Evolutionary conservation across 148 eudicot species (phyloP), one percentile per base, ranked within the genome.

Genomic region (Spergularia bocconei): DNA sequence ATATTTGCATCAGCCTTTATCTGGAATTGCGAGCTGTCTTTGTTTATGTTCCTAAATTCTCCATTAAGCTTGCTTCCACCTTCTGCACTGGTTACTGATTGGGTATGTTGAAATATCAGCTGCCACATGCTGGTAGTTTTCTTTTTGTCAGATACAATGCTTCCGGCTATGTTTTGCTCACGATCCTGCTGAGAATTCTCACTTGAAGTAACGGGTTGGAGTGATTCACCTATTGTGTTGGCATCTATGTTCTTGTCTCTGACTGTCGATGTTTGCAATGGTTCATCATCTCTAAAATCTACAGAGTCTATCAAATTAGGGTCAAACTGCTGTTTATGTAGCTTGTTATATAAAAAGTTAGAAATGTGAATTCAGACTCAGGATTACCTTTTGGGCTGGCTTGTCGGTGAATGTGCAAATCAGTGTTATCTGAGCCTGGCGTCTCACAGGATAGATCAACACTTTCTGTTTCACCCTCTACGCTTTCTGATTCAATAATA

Each of bases 91-190:
- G 82, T 79, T 20, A 74, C 85, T 21, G 97, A 88, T 75, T 84
- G 84, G 41, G 89, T 86, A 63, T 92, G 97, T 71, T 86, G 92
- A 81, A 84, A 89, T 74, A 92, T 84, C 82, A 89, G 81, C 78
- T 87, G 92, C 99, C 99, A 95, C 97, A 95, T 92, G 70, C 84
- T 84, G 63, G 84, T 81, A 38, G 80, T 74, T 57, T 92, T 91
- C 63, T 89, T 83, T 60, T 75, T 85, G 65, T 84, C 90, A 78
- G 67, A 69, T 48, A 71, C n/a, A 13, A 73, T 66, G 55, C 71
- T 67, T 72, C 77, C 39, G 65, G 58, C 55, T 52, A 52, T 58
- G 48, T 67, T 64, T 33, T 55, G 63, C 79, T 67, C 60, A 3
- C 20, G 16, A 13, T 77, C 81, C 52, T 63, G 79, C 48, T 75